Base-by-base conservation (phyloP, 2,329 filamentous ascomycete species). In the Botrytis porri region DNA sequence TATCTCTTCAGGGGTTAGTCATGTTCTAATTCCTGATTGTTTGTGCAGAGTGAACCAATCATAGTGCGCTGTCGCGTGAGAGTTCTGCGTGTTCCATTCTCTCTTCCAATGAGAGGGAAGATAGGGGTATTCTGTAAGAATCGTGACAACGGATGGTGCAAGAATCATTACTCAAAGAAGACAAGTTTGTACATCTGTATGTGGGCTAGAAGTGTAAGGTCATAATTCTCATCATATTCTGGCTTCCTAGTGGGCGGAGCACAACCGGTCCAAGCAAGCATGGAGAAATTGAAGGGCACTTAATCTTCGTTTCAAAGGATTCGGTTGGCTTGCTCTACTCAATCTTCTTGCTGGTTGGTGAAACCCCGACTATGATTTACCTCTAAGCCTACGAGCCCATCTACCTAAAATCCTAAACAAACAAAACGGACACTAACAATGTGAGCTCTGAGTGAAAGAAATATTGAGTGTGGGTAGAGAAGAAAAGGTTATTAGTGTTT, bases 271-370 rank as follows among this genome's bases (percentile, higher is more conserved):
- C 45, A 64, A 70, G 32, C 69, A 70, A 64, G 59, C 69, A 37
- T 8, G 20, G 41, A 63, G 69, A 63, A 39, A 48, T 62, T 70
- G 57, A 22, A 70, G 57, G 69, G 69, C 62, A 64, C 16, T 14
- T 14, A 51, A 54, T 48, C 6, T 37, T 39, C 25, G 69, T 70
- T 70, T 70, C 69, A 70, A 29, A 51, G 59, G 59, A 70, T 32
- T 39, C 59, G 32, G 69, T 51, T 70, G 59, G 69, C 69, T 51
- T 64, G 43, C 25, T 63, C 22, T 8, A 41, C 25, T 57, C 51
- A 29, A 18, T 57, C 32, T 64, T 54, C 25, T 16, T 25, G 25
- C 22, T 32, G n/a, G 10, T 51, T 64, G 43, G 57, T 70, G 69
- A 64, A 70, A 70, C 69, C 54, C n/a, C 8, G 1, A 57, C 51